These are phyloP conservation scores for Cylindrotheca fusiformis DNA, from an alignment of 108 stramenopile species.

Conservation along the genomic window DNA sequence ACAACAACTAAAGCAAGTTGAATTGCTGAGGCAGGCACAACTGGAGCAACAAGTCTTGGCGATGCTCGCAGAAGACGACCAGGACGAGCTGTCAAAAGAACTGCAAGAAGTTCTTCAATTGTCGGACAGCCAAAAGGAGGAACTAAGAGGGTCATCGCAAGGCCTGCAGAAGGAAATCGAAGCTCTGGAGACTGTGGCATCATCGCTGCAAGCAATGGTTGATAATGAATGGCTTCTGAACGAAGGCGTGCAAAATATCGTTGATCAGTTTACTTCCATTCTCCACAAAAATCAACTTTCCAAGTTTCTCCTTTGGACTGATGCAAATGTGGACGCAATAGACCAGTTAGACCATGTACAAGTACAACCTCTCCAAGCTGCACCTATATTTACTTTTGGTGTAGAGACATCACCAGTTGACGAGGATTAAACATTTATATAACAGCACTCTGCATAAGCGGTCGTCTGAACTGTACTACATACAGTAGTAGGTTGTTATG, in stretches of 20 bases:
- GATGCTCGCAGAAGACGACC: constrained; percentile 15
- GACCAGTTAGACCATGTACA: constrained; percentile 80
- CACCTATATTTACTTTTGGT: constrained; percentile 78
- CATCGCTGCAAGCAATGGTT: constrained; percentile 62
- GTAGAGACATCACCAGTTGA: constrained; percentile 45
- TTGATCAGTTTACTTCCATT: constrained; percentile 72
- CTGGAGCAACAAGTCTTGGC: constrained; percentile 65
- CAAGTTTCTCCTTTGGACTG: constrained; percentile 85
- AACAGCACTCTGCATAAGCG: too few species aligned
- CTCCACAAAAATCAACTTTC: constrained; percentile 82
- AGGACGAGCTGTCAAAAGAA: constrained; percentile 50
- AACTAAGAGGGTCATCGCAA: constrained; percentile 35
- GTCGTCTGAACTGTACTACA: too few species aligned
- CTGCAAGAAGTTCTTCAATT: constrained; percentile 60
- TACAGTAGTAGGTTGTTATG: too few species aligned
- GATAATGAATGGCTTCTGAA: constrained; percentile 78
- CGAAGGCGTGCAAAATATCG: constrained; percentile 67
- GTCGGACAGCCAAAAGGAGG: constrained; percentile 47
- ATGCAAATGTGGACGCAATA: constrained; percentile 82
- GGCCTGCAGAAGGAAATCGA: constrained; percentile 61
- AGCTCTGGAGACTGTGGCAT: constrained; percentile 61
- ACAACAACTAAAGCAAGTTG: constrained; percentile 80
- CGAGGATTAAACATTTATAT: too few species aligned
- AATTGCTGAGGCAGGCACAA: constrained; percentile 62
- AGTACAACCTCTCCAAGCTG: constrained; percentile 42